These are phyloP conservation scores for Suhomyces pyralidae DNA, from an alignment of 805 yeast genomes.

Conservation along the genomic window DNA sequence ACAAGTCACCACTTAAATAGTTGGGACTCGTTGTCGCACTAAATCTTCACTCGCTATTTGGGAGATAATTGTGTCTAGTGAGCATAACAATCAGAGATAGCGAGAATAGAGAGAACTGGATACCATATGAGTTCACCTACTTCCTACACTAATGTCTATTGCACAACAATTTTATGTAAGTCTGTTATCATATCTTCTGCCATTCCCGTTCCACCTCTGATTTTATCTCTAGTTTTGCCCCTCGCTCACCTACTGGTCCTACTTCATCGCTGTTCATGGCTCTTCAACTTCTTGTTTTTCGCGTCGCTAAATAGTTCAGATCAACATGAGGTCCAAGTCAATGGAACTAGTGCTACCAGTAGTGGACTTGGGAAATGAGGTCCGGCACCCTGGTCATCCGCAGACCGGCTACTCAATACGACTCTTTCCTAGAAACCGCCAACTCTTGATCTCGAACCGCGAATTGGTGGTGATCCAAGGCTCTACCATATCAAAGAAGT, in stretches of 20 bases:
- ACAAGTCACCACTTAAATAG: too few species aligned
- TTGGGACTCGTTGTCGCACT: not conserved
- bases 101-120: not conserved
- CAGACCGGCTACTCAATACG: constrained; percentile 14
- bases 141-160: not conserved
- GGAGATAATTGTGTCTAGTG: not conserved
- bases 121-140: not conserved
- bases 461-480: constrained; percentile 54
- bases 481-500: constrained; percentile 41
- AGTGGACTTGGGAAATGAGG: constrained; percentile 26
- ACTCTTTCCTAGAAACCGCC: constrained; percentile 26
- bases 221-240: not conserved
- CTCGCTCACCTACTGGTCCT: too few species aligned
- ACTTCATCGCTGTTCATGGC: not conserved
- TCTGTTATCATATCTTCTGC: not conserved
- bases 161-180: not conserved
- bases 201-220: not conserved
- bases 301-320: not conserved
- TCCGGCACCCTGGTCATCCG: constrained; percentile 19
- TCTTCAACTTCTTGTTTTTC: not conserved
- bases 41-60: not conserved
- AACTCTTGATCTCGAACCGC: constrained; percentile 31
- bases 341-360: constrained; percentile 27
- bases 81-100: not conserved
- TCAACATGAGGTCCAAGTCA: constrained; percentile 1